phyloP scores from a whole-genome alignment of 1,284 basidiomycete genomes.

The Phylloboletellus chloephorus region DNA sequence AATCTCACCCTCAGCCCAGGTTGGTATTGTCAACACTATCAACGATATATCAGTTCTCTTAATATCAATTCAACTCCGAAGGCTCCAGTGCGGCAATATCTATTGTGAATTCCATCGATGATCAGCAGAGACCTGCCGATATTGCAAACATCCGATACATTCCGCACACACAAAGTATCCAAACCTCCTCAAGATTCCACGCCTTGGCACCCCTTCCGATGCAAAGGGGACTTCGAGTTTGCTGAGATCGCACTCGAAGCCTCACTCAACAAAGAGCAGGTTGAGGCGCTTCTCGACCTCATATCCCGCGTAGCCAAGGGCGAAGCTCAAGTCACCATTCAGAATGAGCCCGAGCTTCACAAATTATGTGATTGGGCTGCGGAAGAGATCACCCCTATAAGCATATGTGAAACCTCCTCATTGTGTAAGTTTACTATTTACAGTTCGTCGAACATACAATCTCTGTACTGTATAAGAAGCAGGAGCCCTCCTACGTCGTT shows the following conservation, averaged over 20 bases:
- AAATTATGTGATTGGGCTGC: conserved; percentile 1
- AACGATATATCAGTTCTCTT: too few relatives aligned
- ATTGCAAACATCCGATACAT: neutral
- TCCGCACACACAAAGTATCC: neutral
- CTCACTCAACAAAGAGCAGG: conserved; percentile 5
- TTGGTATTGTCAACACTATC: too few relatives aligned
- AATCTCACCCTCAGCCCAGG: too few relatives aligned
- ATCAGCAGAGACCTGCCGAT: too few relatives aligned
- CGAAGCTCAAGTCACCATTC: neutral
- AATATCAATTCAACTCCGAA: too few relatives aligned
- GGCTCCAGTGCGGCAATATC: too few relatives aligned
- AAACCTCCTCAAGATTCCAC: neutral
- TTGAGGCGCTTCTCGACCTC: conserved; percentile 6
- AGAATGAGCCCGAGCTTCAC: conserved; percentile 5
- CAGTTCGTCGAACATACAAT: conserved; percentile 4
- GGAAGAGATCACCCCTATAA: neutral
- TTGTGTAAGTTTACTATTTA: neutral
- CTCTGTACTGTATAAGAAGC: conserved; percentile 2
- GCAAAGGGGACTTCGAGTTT: conserved; percentile 6
- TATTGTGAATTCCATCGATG: too few relatives aligned
- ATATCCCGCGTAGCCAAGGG: neutral
- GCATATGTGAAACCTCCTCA: too few relatives aligned
- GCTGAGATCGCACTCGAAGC: neutral
- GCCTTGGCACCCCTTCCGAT: conserved; percentile 4
- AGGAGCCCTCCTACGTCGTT: neutral